These are phyloP conservation scores for Laburnicola sp. DNA, from an alignment of 2,329 filamentous ascomycete genomes.

Conservation along the genomic window DNA sequence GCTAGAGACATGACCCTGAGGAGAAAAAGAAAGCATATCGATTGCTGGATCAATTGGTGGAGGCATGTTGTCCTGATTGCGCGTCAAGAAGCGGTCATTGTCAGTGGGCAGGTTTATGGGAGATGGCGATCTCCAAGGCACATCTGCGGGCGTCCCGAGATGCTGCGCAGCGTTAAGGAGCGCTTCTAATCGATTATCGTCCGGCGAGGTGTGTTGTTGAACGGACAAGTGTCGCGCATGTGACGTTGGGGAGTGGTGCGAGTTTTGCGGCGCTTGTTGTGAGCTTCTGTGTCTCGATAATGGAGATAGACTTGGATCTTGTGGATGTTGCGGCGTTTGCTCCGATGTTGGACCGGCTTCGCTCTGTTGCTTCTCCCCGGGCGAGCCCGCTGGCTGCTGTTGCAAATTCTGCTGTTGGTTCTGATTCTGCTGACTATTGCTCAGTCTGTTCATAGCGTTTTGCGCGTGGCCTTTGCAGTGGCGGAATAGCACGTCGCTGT, in stretches of 20 bases:
- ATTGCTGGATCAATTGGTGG: slow-evolving; percentile 45
- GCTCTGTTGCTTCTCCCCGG: slow-evolving; percentile 26
- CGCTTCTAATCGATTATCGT: slow-evolving; percentile 42
- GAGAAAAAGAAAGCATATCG: slow-evolving; percentile 42
- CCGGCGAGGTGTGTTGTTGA: slow-evolving; percentile 30
- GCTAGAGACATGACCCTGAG: slow-evolving; percentile 38
- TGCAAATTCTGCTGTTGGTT: slow-evolving; percentile 30
- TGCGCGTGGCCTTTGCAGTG: slow-evolving; percentile 57
- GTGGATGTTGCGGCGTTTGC: slow-evolving; percentile 25
- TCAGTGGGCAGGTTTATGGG: slow-evolving; percentile 33
- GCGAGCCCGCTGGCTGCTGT: slow-evolving; percentile 17
- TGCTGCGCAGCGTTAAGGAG: slow-evolving; percentile 45
- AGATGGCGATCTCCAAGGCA: slow-evolving; percentile 42
- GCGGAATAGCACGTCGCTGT: slow-evolving; percentile 55
- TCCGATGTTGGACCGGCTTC: slow-evolving; percentile 24
- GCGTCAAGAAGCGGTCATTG: slow-evolving; percentile 27
- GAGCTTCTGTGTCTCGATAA: slow-evolving; percentile 29
- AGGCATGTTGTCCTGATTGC: slow-evolving; percentile 36
- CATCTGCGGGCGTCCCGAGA: slow-evolving; percentile 37
- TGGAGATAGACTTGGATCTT: slow-evolving; percentile 33
- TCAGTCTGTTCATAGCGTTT: slow-evolving; percentile 43
- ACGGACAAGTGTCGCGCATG: slow-evolving; percentile 18
- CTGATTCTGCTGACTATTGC: slow-evolving; percentile 34
- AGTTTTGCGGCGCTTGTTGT: slow-evolving; percentile 22
- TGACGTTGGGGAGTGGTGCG: slow-evolving; percentile 22